Evolutionary conservation across 228 moss, liverwort and hornwort genomes (phyloP), one percentile per base, ranked within the genome.

Genomic region (Sphagnum magellanicum): DNA sequence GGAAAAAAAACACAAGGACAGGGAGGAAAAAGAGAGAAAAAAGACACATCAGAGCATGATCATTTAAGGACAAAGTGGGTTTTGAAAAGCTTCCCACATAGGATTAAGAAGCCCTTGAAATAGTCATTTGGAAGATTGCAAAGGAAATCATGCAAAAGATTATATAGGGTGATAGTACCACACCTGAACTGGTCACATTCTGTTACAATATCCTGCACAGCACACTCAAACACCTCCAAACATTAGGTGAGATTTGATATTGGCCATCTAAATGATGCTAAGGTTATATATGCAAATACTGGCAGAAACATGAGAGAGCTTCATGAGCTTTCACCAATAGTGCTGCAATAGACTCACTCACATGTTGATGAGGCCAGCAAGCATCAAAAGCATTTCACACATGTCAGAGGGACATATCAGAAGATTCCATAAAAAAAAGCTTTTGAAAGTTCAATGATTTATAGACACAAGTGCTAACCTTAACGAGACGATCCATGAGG

Each of bases 141-240:
- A 32, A 32, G 32, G 32, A 32, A 32, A 32, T 32, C 32, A 32
- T 32, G 32, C 3, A 32, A 32, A 32, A 32, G 32, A 32, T 32
- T 32, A 32, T 32, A 32, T 32, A 32, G 32, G 32, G 32, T 32
- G 32, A 32, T 32, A 32, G 32, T 4, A 57, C 8, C 68, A 61
- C 71, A 95, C 95, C 95, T 96, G 81, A 96, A 96, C 83, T 91
- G 92, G 77, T 96, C 92, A 77, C 91, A 91, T 77, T 92, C 92
- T 5, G 92, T 92, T 15, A 96, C 96, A 68, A 96, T 96, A 79
- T 96, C 96, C 96, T 95, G 95, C 82, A 78, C 70, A 66, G 49
- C 17, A 51, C 16, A 62, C 61, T 10, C 61, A 62, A 16, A 16
- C 47, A 7, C 47, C 16, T 16, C 61, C 15, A 62, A 16, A 62